Conservation (phyloP, 305 asterid species). For the Nicotiana rustica region DNA sequence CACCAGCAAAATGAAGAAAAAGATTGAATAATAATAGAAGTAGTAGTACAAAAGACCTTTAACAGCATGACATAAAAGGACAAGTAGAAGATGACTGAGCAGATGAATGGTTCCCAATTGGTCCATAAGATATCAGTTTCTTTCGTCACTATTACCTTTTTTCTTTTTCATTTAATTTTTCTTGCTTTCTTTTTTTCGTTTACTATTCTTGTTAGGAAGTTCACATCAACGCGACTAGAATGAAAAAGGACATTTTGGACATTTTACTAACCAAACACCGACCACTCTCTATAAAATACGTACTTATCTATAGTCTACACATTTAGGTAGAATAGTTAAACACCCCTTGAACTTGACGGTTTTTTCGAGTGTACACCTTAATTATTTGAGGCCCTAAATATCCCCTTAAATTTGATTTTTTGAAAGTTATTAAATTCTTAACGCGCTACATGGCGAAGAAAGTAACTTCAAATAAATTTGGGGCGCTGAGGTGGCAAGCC, state of each 20-base stretch:
- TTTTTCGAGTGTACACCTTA: no score
- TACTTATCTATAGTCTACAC: no score
- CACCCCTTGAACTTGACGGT: no score
- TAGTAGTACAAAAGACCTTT: not conserved
- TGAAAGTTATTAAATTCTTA: no score
- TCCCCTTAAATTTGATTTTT: no score
- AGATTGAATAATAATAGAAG: not conserved
- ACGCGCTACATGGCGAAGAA: no score
- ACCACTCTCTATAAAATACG: not conserved
- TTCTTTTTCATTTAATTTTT: no score
- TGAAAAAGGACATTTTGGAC: not conserved
- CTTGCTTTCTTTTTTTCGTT: not conserved
- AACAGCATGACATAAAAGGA: not conserved
- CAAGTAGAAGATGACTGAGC: conserved; percentile 1
- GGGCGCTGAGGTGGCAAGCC: no score
- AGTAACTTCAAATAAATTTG: no score
- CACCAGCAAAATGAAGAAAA: not conserved
- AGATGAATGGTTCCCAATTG: not conserved
- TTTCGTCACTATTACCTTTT: not conserved
- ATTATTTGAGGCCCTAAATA: no score
- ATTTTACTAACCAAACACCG: not conserved
- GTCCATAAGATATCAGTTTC: not conserved
- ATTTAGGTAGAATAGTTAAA: no score
- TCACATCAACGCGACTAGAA: not conserved
- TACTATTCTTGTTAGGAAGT: not conserved